Percentiles rank a stretch among this genome's conserved stretches.
phyloP scores from a whole-genome alignment of 2,329 filamentous ascomycete species.

The Paracamarosporium sp. region DNA sequence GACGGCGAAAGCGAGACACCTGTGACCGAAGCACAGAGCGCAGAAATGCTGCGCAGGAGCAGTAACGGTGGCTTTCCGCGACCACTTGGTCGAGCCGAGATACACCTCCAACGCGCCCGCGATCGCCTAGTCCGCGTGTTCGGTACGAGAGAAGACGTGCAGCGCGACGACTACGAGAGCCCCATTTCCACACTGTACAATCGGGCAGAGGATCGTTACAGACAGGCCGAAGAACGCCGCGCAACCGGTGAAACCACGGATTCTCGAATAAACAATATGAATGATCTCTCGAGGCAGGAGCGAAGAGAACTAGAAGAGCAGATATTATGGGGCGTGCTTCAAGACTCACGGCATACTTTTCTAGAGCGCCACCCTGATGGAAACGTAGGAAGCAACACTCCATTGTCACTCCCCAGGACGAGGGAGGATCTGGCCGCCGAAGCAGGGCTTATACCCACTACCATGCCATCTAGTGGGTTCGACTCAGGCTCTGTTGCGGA shows the following conservation, averaged over 20 bases:
- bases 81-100: constrained; percentile 23
- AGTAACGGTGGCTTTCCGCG: constrained; percentile 14
- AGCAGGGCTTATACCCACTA: not conserved
- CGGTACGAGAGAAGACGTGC: constrained; percentile 55
- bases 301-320: constrained; percentile 40
- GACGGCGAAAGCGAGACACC: too few relatives aligned
- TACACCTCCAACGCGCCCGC: constrained; percentile 28
- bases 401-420: not conserved
- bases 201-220: constrained; percentile 52
- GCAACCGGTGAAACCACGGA: constrained; percentile 27
- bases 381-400: constrained; percentile 31
- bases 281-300: constrained; percentile 30
- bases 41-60: constrained; percentile 1
- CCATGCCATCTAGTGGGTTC: not conserved
- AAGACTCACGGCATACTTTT: constrained; percentile 26
- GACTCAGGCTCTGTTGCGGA: not conserved
- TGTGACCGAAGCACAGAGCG: not conserved
- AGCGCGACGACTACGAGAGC: constrained; percentile 56
- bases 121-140: constrained; percentile 49
- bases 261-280: constrained; percentile 24
- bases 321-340: constrained; percentile 40
- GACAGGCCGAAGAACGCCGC: constrained; percentile 48
- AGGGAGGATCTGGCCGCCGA: not conserved
- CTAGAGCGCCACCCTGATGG: constrained; percentile 20
- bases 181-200: constrained; percentile 57